phyloP scores from a whole-genome alignment of 2,329 filamentous ascomycete species.

The Venturia pyrina region DNA sequence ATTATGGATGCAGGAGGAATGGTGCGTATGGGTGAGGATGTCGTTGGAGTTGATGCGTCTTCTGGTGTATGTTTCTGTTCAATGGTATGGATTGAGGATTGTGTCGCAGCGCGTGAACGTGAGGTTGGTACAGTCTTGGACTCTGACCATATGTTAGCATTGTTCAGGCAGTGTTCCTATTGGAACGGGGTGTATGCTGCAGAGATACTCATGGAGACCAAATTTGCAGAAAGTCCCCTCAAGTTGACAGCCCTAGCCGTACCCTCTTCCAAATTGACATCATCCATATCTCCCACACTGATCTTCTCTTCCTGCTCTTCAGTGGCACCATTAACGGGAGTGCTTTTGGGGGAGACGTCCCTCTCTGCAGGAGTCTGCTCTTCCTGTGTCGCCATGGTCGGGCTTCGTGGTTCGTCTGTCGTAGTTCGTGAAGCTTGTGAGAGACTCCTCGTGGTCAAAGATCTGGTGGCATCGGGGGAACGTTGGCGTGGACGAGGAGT shows the following conservation, averaged over 20 bases:
- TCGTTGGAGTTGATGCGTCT: slow-evolving; percentile 25
- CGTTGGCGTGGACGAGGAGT: slow-evolving; percentile 29
- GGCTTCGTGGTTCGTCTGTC: slow-evolving; percentile 27
- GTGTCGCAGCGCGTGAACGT: slow-evolving; percentile 6
- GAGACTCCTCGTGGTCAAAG: slow-evolving; percentile 31
- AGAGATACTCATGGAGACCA: background rate
- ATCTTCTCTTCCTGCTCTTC: slow-evolving; percentile 7
- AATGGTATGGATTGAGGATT: slow-evolving; percentile 19
- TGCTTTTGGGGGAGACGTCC: background rate
- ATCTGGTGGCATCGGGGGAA: slow-evolving; percentile 37
- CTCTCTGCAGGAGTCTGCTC: slow-evolving; percentile 1
- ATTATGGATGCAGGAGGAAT: slow-evolving; percentile 7
- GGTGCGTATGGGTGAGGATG: background rate
- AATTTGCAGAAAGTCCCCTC: background rate
- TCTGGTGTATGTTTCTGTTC: slow-evolving; percentile 25
- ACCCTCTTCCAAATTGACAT: slow-evolving; percentile 14
- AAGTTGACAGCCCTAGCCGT: background rate
- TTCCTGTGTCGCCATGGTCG: slow-evolving; percentile 29
- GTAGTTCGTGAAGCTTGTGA: slow-evolving; percentile 46
- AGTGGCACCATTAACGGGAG: background rate
- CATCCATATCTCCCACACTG: slow-evolving; percentile 11
- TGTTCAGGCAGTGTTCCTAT: background rate
- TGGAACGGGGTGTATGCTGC: background rate
- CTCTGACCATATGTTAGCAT: background rate
- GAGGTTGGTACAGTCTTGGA: background rate